Percentiles rank a stretch among this genome's conserved stretches.
phyloP scores from a whole-genome alignment of 1,139 yeast species.

The Saccharomyces hybrid region DNA sequence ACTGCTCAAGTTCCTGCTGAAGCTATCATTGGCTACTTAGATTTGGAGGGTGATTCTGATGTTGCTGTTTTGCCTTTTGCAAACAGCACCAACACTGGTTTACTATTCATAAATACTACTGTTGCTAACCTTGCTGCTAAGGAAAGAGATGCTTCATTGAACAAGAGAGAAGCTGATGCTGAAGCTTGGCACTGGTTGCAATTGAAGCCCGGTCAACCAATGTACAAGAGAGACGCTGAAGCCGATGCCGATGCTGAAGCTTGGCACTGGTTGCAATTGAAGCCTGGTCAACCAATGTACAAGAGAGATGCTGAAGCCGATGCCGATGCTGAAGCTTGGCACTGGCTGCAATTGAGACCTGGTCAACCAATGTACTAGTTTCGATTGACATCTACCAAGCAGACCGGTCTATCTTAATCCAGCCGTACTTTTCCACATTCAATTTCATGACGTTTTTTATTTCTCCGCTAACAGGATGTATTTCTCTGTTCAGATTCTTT shows the following conservation, averaged over 20 bases:
- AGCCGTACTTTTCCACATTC: background rate
- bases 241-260: constrained; percentile 6
- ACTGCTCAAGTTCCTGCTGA: constrained; percentile 10
- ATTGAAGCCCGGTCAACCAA: constrained; percentile 13
- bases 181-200: constrained; percentile 13
- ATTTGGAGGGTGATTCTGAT: constrained; percentile 11
- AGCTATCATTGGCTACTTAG: constrained; percentile 14
- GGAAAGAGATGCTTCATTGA: background rate
- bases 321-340: constrained; percentile 16
- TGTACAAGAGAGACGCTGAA: constrained; percentile 23
- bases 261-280: constrained; percentile 13
- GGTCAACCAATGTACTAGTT: constrained; percentile 14
- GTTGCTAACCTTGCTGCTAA: constrained; percentile 11
- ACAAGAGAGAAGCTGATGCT: constrained; percentile 6
- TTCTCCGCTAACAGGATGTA: background rate
- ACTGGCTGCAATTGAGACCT: constrained; percentile 12
- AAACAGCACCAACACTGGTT: constrained; percentile 11
- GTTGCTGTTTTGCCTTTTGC: constrained; percentile 11
- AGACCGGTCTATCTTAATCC: background rate
- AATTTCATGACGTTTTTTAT: background rate
- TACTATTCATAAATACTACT: constrained; percentile 15
- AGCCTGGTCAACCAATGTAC: constrained; percentile 13
- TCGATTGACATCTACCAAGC: background rate
- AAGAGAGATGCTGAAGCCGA: constrained; percentile 12
- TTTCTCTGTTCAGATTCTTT: background rate